phyloP scores from a whole-genome alignment of 768 basidiomycete genomes.

The Suillus fuscotomentosus region DNA sequence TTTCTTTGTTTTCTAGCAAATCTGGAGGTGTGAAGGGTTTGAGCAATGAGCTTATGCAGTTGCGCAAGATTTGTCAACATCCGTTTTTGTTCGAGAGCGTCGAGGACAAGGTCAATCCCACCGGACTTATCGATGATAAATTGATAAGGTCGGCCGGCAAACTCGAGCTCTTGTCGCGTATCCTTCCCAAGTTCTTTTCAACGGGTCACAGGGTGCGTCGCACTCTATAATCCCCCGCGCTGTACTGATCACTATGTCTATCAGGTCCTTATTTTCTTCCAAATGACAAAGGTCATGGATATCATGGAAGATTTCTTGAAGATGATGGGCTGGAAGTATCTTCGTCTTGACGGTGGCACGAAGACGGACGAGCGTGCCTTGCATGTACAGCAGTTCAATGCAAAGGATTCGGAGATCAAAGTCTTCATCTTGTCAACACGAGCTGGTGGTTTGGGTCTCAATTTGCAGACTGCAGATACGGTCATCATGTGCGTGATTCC shows the following conservation, averaged over 20 bases:
- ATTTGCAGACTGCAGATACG: conserved; percentile 94
- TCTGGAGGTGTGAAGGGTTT: conserved; percentile 80
- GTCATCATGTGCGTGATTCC: conserved; percentile 78
- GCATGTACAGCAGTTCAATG: conserved; percentile 86
- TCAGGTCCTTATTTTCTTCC: conserved; percentile 98
- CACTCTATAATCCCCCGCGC: not conserved
- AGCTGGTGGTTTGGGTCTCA: conserved; percentile 91
- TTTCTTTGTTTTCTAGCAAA: conserved; percentile 44
- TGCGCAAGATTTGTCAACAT: conserved; percentile 98
- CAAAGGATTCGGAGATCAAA: conserved; percentile 81
- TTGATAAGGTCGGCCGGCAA: conserved; percentile 89
- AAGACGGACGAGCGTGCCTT: conserved; percentile 93
- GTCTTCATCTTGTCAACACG: conserved; percentile 94
- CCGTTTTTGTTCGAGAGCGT: conserved; percentile 96
- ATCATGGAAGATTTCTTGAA: conserved; percentile 96
- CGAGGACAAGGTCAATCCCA: conserved; percentile 89
- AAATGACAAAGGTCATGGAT: conserved; percentile 99
- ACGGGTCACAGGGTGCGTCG: conserved; percentile 81
- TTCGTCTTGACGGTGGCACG: conserved; percentile 94
- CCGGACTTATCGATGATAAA: conserved; percentile 78
- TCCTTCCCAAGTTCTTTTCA: conserved; percentile 92
- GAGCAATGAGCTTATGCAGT: conserved; percentile 95
- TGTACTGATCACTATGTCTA: conserved; percentile 8
- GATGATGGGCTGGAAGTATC: conserved; percentile 81
- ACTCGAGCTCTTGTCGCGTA: conserved; percentile 85